Evolutionary conservation across 2,329 filamentous ascomycete species (phyloP).

Genomic region (Fusarium beomiforme): DNA sequence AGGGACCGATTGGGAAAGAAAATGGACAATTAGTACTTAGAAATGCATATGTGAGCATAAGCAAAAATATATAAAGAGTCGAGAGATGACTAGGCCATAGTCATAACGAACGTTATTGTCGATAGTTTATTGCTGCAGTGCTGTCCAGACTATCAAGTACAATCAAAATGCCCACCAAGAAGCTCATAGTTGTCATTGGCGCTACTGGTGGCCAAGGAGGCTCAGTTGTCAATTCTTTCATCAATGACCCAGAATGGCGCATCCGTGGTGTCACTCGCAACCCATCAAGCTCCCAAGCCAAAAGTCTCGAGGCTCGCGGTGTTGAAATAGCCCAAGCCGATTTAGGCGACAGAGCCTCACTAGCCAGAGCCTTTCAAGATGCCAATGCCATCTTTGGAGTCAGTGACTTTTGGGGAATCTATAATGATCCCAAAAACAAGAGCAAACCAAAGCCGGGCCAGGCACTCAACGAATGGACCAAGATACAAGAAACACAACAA

Average conservation of each 20-base stretch:
- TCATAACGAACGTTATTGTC: neutral
- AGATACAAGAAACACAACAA: neutral
- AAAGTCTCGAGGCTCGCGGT: neutral
- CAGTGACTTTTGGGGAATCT: slow-evolving; percentile 9
- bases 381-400: neutral
- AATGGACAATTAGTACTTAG: neutral
- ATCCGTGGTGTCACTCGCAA: slow-evolving; percentile 10
- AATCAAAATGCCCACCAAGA: neutral
- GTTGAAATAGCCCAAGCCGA: slow-evolving; percentile 9
- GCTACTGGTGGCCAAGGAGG: slow-evolving; percentile 6
- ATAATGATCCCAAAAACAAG: neutral
- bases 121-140: no score
- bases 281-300: neutral
- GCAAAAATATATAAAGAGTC: neutral
- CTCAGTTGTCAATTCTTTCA: slow-evolving; percentile 5
- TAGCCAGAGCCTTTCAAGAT: neutral
- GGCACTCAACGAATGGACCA: neutral
- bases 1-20: no score
- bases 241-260: neutral
- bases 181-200: slow-evolving; percentile 2
- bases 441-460: neutral
- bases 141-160: neutral
- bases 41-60: no score
- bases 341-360: neutral
- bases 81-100: neutral